phyloP scores from a whole-genome alignment of 208 protist species.

The Acanthamoeba quina region DNA sequence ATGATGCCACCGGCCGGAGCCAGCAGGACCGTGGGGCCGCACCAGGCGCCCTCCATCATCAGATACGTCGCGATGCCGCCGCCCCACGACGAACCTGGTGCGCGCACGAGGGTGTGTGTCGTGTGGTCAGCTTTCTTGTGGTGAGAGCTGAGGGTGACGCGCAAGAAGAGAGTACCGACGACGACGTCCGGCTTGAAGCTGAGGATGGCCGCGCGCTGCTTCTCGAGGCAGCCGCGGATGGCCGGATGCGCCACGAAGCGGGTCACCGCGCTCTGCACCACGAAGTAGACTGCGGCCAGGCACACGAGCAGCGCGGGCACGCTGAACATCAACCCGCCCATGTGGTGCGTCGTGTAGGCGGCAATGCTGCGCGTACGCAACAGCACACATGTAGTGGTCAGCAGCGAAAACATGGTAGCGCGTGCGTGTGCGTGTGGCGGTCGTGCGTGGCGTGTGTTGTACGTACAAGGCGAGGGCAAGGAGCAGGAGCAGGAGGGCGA shows the following conservation, averaged over 20 bases:
- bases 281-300: background rate
- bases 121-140: no score
- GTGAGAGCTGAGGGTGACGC: no score
- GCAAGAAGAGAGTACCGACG: no score
- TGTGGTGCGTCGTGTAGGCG: background rate
- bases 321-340: constrained; percentile 13
- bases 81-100: constrained; percentile 48
- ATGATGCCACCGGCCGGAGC: constrained; percentile 34
- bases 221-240: constrained; percentile 12
- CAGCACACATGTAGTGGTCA: no score
- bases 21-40: constrained; percentile 25
- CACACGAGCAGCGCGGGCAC: background rate
- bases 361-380: background rate
- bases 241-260: constrained; percentile 25
- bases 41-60: constrained; percentile 39
- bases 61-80: constrained; percentile 7
- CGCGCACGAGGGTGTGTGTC: no score
- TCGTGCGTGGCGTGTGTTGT: no score
- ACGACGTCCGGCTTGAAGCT: constrained; percentile 37
- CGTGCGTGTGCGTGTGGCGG: background rate
- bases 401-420: no score
- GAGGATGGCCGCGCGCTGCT: constrained; percentile 15
- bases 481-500: background rate
- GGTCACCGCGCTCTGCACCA: background rate
- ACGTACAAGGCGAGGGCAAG: background rate